Evolutionary conservation across 179 eudicot species (phyloP).

Genomic region (Kewa caespitosa): DNA sequence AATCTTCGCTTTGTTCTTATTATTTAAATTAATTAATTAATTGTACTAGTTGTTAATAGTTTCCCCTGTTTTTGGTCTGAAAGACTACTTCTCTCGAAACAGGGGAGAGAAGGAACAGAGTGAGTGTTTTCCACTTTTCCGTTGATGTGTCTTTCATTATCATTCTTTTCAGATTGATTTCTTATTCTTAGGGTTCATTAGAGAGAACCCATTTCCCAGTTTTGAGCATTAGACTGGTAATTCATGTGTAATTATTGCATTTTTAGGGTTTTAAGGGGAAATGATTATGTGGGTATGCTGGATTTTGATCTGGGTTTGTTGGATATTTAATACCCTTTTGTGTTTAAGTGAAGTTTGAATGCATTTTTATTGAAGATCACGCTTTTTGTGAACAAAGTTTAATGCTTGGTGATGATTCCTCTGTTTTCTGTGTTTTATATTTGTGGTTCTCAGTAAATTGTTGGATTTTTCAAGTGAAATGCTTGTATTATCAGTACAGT

Average conservation of each 20-base stretch:
- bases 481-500: neutral
- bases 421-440: neutral
- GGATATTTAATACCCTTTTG: neutral
- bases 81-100: slow-evolving; percentile 10
- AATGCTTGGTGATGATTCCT: too few relatives aligned
- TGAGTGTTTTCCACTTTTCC: neutral
- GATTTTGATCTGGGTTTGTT: neutral
- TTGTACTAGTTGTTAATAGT: too few relatives aligned
- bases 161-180: neutral
- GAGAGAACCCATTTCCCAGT: slow-evolving; percentile 4
- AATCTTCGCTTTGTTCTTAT: neutral
- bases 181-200: neutral
- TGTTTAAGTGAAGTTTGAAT: neutral
- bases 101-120: neutral
- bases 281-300: slow-evolving; percentile 2
- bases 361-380: neutral
- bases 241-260: neutral
- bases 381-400: neutral
- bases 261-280: neutral
- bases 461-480: neutral
- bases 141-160: too few relatives aligned
- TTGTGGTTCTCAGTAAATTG: neutral
- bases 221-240: slow-evolving; percentile 11
- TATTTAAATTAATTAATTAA: too few relatives aligned
- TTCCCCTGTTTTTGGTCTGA: too few relatives aligned